phyloP scores from a whole-genome alignment of 306 rosid genomes.

The Carpinus viminea region DNA sequence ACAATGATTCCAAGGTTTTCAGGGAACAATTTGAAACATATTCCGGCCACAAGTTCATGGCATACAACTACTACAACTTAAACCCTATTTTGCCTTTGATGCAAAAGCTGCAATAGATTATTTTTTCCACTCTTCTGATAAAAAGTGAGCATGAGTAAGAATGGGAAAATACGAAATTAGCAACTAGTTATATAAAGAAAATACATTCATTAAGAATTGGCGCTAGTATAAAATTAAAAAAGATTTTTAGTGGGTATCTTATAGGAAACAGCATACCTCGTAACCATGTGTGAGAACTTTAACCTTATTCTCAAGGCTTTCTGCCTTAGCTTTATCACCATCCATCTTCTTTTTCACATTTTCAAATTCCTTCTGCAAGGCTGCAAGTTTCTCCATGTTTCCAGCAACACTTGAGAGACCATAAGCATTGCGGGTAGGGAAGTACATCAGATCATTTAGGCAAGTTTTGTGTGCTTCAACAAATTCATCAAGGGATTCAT shows the following conservation, averaged over 20 bases:
- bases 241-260: background rate
- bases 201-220: background rate
- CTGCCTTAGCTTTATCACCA: constrained; percentile 74
- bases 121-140: background rate
- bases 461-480: constrained; percentile 86
- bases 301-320: constrained; percentile 75
- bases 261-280: constrained; percentile 61
- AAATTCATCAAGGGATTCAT: constrained; percentile 77
- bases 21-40: background rate
- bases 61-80: background rate
- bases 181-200: background rate
- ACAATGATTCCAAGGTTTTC: no score
- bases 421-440: constrained; percentile 75
- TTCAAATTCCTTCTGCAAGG: constrained; percentile 81
- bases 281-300: constrained; percentile 80
- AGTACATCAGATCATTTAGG: constrained; percentile 79
- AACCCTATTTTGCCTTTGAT: background rate
- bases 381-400: constrained; percentile 81
- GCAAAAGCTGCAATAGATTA: background rate
- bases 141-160: background rate
- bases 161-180: background rate
- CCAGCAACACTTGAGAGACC: constrained; percentile 92
- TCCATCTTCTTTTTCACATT: constrained; percentile 69
- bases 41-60: background rate
- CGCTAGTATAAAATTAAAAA: background rate